phyloP scores from a whole-genome alignment of 441 rosid species.

The Omphalea diandra region DNA sequence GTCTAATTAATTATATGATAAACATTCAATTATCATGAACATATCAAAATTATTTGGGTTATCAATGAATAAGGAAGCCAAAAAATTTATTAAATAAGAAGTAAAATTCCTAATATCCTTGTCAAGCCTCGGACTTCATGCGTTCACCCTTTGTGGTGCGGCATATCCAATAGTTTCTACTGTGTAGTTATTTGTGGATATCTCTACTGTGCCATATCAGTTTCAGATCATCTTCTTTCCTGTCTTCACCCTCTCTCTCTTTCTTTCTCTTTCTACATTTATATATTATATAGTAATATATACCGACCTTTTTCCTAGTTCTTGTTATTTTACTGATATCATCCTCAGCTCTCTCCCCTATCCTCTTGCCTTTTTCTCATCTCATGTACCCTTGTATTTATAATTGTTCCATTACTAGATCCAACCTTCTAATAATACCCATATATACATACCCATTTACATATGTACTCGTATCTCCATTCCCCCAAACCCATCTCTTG shows the following conservation, averaged over 20 bases:
- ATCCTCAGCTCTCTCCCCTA: background rate
- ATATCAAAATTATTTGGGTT: no score
- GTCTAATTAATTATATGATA: no score
- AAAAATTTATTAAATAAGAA: background rate
- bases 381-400: no score
- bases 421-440: conserved; percentile 18
- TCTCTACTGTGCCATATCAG: conserved; percentile 35
- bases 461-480: conserved; percentile 11
- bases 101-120: background rate
- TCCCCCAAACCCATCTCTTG: conserved; percentile 33
- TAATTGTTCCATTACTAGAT: conserved; percentile 36
- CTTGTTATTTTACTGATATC: conserved; percentile 8
- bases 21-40: no score
- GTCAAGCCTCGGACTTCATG: conserved; percentile 11
- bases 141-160: background rate
- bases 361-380: background rate
- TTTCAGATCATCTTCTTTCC: conserved; percentile 30
- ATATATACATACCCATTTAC: conserved; percentile 3
- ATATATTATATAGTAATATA: conserved; percentile 5
- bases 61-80: background rate
- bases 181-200: conserved; percentile 24
- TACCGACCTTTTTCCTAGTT: conserved; percentile 7
- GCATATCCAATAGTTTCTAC: background rate
- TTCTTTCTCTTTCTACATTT: conserved; percentile 16
- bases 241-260: conserved; percentile 16